Evolutionary conservation across 495 filamentous ascomycete species (phyloP), one percentile per base, ranked within the genome.

Genomic region (Talaromyces thailandensis): DNA sequence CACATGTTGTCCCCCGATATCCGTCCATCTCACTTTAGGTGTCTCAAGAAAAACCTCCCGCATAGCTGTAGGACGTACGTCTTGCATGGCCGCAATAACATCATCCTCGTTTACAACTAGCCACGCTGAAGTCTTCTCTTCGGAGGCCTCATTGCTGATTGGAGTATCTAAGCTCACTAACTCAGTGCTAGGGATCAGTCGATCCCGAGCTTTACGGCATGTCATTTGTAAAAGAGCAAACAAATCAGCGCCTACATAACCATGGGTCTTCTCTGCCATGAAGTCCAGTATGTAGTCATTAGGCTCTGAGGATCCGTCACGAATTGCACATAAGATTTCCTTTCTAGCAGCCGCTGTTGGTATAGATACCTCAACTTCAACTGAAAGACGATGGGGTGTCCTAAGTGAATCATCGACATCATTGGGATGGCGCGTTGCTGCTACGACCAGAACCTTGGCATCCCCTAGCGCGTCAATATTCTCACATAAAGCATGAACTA

Each of bases 21-120:
- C 92, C 28, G 81, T 79, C 92, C 92, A 98, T 67, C 81, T 82
- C 53, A 96, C 86, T 56, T 89, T 92, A 0, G 94, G 93, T 2
- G 89, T 88, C 67, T 96, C 88, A 56, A 96, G 74, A 70, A 95
- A 90, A 32, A 96, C 85, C 70, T 96, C 94, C 66, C 88, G 84
- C 87, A 98, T 95, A 2, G 91, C 90, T 11, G 87, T 92, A 14
- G 94, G 93, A 8, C 86, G 83, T 29, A 88, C 79, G 31, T 79
- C 71, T 35, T 79, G 77, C 37, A 88, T 70, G 0, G 87, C 84
- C 6, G 69, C 64, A 37, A 83, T 68, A 57, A 88, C 75, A 66
- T 89, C 86, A 23, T 69, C 61, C 53, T 82, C 75, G 37, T 66
- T 68, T 31, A 79, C 72, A 8, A 60, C 64, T n/a, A 79, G 53